Evolutionary conservation across 1,284 basidiomycete genomes (phyloP).

Genomic region (Violaceomyces palustris): DNA sequence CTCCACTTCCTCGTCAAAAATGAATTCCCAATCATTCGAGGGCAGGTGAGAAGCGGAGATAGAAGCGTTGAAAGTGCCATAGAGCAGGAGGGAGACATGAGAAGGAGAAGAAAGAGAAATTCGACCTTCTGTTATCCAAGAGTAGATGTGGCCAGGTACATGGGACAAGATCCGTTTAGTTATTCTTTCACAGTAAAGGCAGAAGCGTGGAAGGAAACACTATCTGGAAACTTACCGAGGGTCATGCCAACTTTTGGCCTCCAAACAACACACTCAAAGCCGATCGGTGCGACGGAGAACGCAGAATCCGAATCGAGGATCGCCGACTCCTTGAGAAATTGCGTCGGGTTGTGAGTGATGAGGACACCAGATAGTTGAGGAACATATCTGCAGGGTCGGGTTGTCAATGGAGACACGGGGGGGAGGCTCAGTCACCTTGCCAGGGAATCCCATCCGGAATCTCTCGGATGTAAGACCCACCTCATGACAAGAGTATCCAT

Average conservation of each 20-base stretch:
- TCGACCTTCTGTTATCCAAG: constrained; percentile 63
- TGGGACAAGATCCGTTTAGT: constrained; percentile 2
- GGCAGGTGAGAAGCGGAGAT: constrained; percentile 88
- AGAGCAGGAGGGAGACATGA: constrained; percentile 84
- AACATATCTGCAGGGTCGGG: constrained; percentile 71
- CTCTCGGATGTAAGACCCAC: no score
- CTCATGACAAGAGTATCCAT: constrained; percentile 52
- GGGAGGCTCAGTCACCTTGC: no score
- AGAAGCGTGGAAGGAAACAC: neutral
- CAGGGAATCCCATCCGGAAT: no score
- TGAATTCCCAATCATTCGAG: constrained; percentile 76
- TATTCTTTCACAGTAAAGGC: neutral
- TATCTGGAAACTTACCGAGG: constrained; percentile 59
- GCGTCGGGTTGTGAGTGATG: constrained; percentile 73
- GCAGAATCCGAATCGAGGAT: constrained; percentile 78
- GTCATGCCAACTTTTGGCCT: constrained; percentile 78
- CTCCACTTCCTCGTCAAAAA: constrained; percentile 60
- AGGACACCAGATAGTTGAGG: constrained; percentile 81
- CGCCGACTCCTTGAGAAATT: constrained; percentile 66
- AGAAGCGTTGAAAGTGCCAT: constrained; percentile 92
- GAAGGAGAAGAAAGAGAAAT: constrained; percentile 88
- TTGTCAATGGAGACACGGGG: no score
- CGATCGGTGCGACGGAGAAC: constrained; percentile 70
- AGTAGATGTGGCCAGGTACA: no score
- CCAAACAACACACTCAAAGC: constrained; percentile 84